A percentile compares a stretch with the other conserved stretches of the same genome.
phyloP scores from a whole-genome alignment of 2,329 filamentous ascomycete genomes.

The Teratosphaeria pseudoeucalypti region DNA sequence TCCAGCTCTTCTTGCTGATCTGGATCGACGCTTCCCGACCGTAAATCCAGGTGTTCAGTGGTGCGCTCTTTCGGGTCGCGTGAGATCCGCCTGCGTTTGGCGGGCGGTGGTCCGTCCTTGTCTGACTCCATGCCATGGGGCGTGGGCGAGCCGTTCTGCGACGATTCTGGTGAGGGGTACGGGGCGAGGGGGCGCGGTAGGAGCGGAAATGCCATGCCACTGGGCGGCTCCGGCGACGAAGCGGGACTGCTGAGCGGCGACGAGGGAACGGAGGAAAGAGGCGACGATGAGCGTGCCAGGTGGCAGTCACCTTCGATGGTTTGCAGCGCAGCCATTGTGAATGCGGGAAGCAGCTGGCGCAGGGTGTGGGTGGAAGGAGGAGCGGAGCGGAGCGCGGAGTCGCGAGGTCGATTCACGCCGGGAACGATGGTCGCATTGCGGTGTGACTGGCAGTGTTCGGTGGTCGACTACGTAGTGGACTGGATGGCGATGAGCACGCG shows the following conservation, averaged over 20 bases:
- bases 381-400: not conserved
- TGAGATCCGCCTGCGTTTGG: constrained; percentile 62
- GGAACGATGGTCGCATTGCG: constrained; percentile 1
- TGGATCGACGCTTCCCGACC: constrained; percentile 40
- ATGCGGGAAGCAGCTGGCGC: not conserved
- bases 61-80: constrained; percentile 57
- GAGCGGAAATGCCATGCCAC: constrained; percentile 1
- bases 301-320: constrained; percentile 2
- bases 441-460: not conserved
- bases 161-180: constrained; percentile 32
- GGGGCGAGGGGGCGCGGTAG: constrained; percentile 11
- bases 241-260: constrained; percentile 13
- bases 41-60: constrained; percentile 72
- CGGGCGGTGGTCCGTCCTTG: constrained; percentile 56
- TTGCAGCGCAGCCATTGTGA: constrained; percentile 10
- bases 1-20: constrained; percentile 55
- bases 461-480: not conserved
- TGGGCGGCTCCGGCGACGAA: constrained; percentile 5
- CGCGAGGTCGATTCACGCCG: not conserved
- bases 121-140: constrained; percentile 38
- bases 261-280: constrained; percentile 16
- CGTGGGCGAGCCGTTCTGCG: constrained; percentile 35
- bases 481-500: not conserved
- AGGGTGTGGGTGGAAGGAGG: constrained; percentile 5
- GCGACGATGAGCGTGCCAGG: constrained; percentile 7